These are phyloP conservation scores for Periconia sp. DNA, from an alignment of 2,329 filamentous ascomycete genomes.

Conservation along the genomic window DNA sequence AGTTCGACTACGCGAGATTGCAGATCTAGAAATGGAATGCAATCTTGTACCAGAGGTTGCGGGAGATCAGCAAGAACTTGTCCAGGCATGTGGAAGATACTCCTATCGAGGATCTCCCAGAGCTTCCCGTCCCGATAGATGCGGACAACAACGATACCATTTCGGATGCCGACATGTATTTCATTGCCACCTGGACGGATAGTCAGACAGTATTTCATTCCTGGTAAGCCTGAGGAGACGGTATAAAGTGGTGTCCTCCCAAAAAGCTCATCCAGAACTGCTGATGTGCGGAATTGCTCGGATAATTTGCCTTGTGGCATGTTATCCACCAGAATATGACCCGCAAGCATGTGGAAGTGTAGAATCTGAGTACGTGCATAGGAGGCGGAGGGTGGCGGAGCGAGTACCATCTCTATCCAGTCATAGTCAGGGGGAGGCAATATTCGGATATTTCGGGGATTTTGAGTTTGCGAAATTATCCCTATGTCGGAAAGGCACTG, in stretches of 20 bases:
- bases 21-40: background rate
- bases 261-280: slow-evolving; percentile 1
- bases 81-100: background rate
- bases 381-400: background rate
- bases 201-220: background rate
- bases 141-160: background rate
- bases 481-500: too few species aligned
- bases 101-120: background rate
- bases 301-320: background rate
- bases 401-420: too few species aligned
- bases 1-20: background rate
- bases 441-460: too few species aligned
- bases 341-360: background rate
- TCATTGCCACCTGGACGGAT: background rate
- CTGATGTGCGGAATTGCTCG: background rate
- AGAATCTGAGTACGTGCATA: background rate
- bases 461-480: too few species aligned
- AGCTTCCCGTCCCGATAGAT: background rate
- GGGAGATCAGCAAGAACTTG: background rate
- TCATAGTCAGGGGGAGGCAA: too few species aligned
- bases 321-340: background rate
- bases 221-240: background rate
- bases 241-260: background rate
- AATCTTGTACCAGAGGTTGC: background rate
- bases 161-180: slow-evolving; percentile 1